Base-by-base conservation (phyloP, 1,284 basidiomycete species). In the Mycena sp. region DNA sequence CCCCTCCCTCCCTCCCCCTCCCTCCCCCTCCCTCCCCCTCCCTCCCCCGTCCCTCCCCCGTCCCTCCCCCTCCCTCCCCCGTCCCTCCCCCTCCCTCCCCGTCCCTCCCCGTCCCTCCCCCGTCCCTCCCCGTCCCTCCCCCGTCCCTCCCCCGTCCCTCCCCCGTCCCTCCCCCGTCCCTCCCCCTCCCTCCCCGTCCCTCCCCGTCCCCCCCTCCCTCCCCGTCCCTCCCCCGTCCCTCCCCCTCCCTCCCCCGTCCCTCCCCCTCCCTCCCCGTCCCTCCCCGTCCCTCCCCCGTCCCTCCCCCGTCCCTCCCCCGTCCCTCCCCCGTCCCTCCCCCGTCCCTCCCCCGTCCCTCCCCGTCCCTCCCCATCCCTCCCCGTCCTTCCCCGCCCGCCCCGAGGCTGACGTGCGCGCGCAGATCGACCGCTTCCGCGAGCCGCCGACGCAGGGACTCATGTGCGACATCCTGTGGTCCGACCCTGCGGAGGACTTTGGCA, bases 401-500 rank as follows among this genome's bases (percentile, higher is more conserved):
- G n/a, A n/a, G n/a, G n/a, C n/a, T n/a, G n/a, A 30, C 54, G 70
- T 23, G 68, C 38, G 19, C 67, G n/a, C 44, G 37, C 35, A 94
- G 92, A 89, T 98, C 73, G 94, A 98, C 78, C 91, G 95, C 41
- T 98, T 96, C 87, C 87, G 95, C 49, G 95, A 98, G 78, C 96
- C 96, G 2, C 95, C 95, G 17, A 98, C 95, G 2, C 91, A 93
- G 65, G 95, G 95, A 0, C 81, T 98, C 63, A 97, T 98, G 94
- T 97, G 95, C 74, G 95, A 98, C 74, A 91, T 97, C 67, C 84
- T 98, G 30, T 98, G 95, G 95, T 91, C 95, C 1, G 95, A 98
- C 79, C 96, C 95, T 9, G 84, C 96, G 1, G 95, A 98, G 76
- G 95, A 96, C 76, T 98, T 97, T 75, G 95, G 94, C 6, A 89